phyloP scores from a whole-genome alignment of 768 basidiomycete genomes.

The Pisolithus microcarpus region DNA sequence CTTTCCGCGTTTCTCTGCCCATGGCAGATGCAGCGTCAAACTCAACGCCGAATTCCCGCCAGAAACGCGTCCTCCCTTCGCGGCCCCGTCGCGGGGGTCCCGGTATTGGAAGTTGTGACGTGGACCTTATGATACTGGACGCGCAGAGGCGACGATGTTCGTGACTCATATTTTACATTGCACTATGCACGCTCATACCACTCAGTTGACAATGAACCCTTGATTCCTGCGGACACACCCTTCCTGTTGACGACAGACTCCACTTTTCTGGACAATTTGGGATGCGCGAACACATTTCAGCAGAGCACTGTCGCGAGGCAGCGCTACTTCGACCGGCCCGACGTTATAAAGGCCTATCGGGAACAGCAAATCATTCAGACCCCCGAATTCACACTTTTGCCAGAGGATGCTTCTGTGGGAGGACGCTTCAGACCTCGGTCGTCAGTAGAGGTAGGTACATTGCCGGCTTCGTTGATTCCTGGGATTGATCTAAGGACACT shows the following conservation, averaged over 20 bases:
- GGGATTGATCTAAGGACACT: conserved; percentile 4
- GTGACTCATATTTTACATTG: conserved; percentile 21
- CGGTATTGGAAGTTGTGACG: conserved; percentile 71
- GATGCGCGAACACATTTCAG: conserved; percentile 25
- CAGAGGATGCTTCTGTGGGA: conserved; percentile 49
- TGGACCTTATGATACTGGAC: conserved; percentile 79
- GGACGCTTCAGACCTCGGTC: conserved; percentile 66
- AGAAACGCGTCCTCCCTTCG: conserved; percentile 77
- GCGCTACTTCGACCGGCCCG: conserved; percentile 71
- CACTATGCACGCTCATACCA: conserved; percentile 14
- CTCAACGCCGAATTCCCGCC: conserved; percentile 37
- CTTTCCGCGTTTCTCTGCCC: conserved; percentile 3
- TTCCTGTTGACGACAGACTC: conserved; percentile 75
- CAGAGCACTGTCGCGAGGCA: conserved; percentile 58
- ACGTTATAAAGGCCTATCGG: conserved; percentile 64
- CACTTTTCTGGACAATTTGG: conserved; percentile 37
- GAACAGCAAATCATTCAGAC: conserved; percentile 72
- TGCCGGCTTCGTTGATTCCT: conserved; percentile 5
- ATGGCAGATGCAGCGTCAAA: conserved; percentile 32
- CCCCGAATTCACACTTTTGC: conserved; percentile 52
- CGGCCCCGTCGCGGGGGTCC: conserved; percentile 76
- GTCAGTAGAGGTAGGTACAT: conserved; percentile 58
- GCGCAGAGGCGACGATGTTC: conserved; percentile 70
- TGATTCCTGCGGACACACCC: conserved; percentile 57
- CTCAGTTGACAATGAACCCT: conserved; percentile 62